Percentiles rank a stretch among this genome's conserved stretches.
These are phyloP conservation scores for Fusarium keratoplasticum DNA, from an alignment of 2,329 filamentous ascomycete genomes.

Conservation along the genomic window DNA sequence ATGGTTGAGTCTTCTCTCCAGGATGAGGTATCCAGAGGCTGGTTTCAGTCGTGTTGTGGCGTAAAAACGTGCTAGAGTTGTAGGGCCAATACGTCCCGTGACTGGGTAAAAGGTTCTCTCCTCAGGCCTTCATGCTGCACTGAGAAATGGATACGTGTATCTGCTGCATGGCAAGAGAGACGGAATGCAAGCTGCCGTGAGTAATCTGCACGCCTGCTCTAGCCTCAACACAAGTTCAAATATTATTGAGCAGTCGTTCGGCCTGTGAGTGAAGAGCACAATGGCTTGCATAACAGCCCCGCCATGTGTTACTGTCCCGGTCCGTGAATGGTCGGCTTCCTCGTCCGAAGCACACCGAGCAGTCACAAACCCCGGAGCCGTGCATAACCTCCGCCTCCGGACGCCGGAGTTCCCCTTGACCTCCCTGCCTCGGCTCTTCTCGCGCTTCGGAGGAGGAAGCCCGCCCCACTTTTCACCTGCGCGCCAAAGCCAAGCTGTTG, in stretches of 20 bases:
- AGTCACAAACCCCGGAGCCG: not conserved
- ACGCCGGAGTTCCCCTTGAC: not conserved
- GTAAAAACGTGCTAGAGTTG: not conserved
- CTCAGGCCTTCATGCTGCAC: not conserved
- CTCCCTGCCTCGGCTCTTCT: constrained; percentile 12
- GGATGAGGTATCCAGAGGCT: not conserved
- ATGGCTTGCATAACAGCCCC: not conserved
- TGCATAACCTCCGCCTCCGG: not conserved
- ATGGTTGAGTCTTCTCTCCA: not conserved
- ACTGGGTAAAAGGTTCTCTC: not conserved
- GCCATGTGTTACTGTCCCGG: not conserved
- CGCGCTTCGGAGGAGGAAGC: constrained; percentile 8
- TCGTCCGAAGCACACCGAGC: constrained; percentile 1
- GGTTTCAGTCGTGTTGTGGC: not conserved
- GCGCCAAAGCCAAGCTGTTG: constrained; percentile 7
- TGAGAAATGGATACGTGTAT: not conserved
- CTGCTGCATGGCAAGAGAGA: not conserved
- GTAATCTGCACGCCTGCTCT: not conserved
- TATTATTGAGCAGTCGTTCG: not conserved
- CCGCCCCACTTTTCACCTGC: constrained; percentile 20
- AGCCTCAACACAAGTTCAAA: not conserved
- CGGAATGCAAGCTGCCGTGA: not conserved
- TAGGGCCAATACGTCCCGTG: not conserved
- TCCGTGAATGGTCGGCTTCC: not conserved
- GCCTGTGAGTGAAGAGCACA: not conserved